Base-by-base conservation (phyloP, 441 rosid species). In the Erodium chrysanthum region DNA sequence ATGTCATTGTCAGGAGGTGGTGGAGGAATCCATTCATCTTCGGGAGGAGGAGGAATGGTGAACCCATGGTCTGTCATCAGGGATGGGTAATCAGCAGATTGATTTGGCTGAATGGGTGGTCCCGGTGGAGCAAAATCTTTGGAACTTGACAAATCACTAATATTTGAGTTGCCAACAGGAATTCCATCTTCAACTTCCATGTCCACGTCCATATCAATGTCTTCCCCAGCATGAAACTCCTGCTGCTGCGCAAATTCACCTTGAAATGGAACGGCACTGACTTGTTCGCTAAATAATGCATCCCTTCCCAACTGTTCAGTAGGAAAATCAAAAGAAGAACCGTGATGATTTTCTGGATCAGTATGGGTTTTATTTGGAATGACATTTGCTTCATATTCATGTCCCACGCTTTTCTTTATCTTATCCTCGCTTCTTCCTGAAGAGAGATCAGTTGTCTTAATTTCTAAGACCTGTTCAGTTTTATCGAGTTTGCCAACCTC, bases 181-280 rank as follows among this genome's bases (percentile, higher is more conserved):
- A 61, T 72, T 66, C 75, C 75, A 58, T 91, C 96, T 70, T 94
- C 97, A 79, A 91, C 92, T 78, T 94, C 99, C 99, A 94, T 89
- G 79, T 94, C 97, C 64, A 94, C 92, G 74, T 94, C 96, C 97
- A 91, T 91, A 74, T 94, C 97, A 80, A 81, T 74, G 79, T 88
- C 97, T 70, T 84, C 97, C 76, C 71, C 86, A 67, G 37, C 80
- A 65, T 77, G 68, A 42, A 72, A 65, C 35, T 69, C 71, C 58
- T 66, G 72, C 73, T 70, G 76, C 48, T 66, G 70, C 76, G 33
- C 59, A 14, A 71, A 70, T 65, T 75, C 84, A 71, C 56, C 80
- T 37, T 64, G 56, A 66, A 69, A 37, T 54, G 70, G 60, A 66
- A 72, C 52, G n/a, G 71, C 75, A 68, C 82, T 68, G 58, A 70